Evolutionary conservation across 78 protist species (phyloP).

Genomic region (Anaeramoeba flamelloides): DNA sequence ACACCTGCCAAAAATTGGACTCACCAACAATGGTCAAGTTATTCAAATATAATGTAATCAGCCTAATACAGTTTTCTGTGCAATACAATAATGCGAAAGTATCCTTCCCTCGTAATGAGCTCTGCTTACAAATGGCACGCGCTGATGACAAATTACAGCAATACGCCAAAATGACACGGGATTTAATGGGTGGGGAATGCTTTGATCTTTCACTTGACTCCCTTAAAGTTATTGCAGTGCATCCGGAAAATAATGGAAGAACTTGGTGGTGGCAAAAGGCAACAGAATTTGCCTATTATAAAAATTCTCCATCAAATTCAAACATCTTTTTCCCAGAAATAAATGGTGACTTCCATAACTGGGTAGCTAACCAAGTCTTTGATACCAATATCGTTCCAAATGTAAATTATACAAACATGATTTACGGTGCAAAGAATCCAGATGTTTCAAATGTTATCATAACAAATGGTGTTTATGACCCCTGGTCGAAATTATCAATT

Average conservation of each 20-base stretch:
- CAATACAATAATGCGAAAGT: not conserved
- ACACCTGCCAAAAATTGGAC: not conserved
- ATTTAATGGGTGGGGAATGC: no score
- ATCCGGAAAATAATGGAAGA: not conserved
- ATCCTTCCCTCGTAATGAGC: not conserved
- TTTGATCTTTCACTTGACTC: not conserved
- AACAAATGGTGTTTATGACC: not conserved
- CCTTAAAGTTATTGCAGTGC: not conserved
- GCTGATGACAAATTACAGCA: no score
- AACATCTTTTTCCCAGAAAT: not conserved
- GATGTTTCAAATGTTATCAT: not conserved
- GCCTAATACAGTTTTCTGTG: not conserved
- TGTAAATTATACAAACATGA: not conserved
- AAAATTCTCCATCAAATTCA: not conserved
- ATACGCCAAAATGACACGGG: no score
- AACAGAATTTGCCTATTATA: not conserved
- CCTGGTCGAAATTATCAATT: not conserved
- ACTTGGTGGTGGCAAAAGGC: not conserved
- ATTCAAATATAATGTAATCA: not conserved
- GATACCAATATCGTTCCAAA: not conserved
- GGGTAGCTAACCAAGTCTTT: not conserved
- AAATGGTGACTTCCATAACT: not conserved
- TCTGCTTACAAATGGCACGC: no score
- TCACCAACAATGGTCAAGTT: no score
- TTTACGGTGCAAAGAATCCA: not conserved